Conservation (phyloP, 805 yeast genomes). For the Clavispora asparagi region DNA sequence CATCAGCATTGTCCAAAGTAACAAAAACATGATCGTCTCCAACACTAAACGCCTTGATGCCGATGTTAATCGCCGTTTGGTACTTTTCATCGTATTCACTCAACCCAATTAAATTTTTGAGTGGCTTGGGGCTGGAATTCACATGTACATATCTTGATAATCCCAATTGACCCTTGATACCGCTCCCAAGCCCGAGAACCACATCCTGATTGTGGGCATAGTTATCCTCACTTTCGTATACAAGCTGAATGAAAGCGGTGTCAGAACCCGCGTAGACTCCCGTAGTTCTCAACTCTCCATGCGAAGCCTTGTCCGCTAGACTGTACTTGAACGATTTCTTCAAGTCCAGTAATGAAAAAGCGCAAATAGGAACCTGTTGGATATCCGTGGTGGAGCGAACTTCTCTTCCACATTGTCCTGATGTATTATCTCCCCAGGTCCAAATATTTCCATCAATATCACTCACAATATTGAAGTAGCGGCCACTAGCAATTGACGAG, state of each 20-base stretch:
- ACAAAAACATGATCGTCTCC: conserved; percentile 66
- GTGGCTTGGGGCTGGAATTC: conserved; percentile 57
- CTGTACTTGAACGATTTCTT: conserved; percentile 15
- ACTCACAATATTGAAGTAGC: conserved; percentile 64
- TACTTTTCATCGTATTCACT: conserved; percentile 11
- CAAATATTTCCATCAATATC: conserved; percentile 66
- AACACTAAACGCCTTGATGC: conserved; percentile 41
- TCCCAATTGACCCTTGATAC: conserved; percentile 83
- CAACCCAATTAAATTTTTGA: conserved; percentile 24
- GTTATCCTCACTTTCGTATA: conserved; percentile 15
- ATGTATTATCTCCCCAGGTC: conserved; percentile 80
- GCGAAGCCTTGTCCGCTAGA: conserved; percentile 7
- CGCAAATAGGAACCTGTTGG: conserved; percentile 62
- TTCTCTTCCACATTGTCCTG: conserved; percentile 79
- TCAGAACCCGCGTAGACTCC: conserved; percentile 68
- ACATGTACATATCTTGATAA: conserved; percentile 71
- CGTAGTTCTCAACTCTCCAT: conserved; percentile 22
- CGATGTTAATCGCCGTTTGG: conserved; percentile 5
- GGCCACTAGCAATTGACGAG: conserved; percentile 65
- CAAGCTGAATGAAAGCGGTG: conserved; percentile 35
- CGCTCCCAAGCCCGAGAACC: conserved; percentile 72
- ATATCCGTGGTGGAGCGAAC: conserved; percentile 62
- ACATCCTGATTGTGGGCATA: conserved; percentile 17
- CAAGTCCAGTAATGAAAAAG: conserved; percentile 31
- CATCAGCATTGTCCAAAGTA: conserved; percentile 44